Percentiles rank a stretch among this genome's conserved stretches.
Evolutionary conservation across 352 stramenopile genomes (phyloP).

Genomic region (Phytophthora agathidicida): DNA sequence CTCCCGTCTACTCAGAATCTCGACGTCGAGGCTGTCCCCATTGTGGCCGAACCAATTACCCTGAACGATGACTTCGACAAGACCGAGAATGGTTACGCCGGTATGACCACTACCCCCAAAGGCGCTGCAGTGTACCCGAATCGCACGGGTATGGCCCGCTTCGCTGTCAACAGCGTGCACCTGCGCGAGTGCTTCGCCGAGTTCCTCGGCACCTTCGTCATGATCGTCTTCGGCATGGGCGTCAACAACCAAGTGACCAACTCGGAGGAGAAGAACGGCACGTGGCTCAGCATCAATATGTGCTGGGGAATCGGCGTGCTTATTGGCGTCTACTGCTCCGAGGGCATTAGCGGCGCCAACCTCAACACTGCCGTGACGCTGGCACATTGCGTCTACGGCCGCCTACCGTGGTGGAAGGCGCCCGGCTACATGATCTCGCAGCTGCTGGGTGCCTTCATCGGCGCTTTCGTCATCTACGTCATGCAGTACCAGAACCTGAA

Average conservation of each 20-base stretch:
- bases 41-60: conserved; percentile 6
- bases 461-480: conserved; percentile 41
- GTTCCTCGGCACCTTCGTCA: conserved; percentile 52
- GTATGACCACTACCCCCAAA: conserved; percentile 39
- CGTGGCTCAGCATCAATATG: conserved; percentile 64
- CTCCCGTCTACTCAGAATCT: conserved; percentile 15
- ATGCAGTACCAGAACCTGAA: conserved; percentile 58
- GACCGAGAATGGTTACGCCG: conserved; percentile 27
- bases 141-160: conserved; percentile 5
- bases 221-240: conserved; percentile 53
- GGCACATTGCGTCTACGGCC: conserved; percentile 40
- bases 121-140: conserved; percentile 36
- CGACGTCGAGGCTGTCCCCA: conserved; percentile 10
- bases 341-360: conserved; percentile 50
- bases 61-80: conserved; percentile 26
- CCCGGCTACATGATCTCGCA: conserved; percentile 52
- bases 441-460: conserved; percentile 42
- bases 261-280: conserved; percentile 48
- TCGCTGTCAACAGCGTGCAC: conserved; percentile 34
- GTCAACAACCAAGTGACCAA: conserved; percentile 65
- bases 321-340: conserved; percentile 53
- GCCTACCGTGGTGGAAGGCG: conserved; percentile 53
- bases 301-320: conserved; percentile 53
- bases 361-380: conserved; percentile 60
- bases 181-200: conserved; percentile 48